Evolutionary conservation across 345 rosid genomes (phyloP).

Genomic region (Euphorbia lathyris): DNA sequence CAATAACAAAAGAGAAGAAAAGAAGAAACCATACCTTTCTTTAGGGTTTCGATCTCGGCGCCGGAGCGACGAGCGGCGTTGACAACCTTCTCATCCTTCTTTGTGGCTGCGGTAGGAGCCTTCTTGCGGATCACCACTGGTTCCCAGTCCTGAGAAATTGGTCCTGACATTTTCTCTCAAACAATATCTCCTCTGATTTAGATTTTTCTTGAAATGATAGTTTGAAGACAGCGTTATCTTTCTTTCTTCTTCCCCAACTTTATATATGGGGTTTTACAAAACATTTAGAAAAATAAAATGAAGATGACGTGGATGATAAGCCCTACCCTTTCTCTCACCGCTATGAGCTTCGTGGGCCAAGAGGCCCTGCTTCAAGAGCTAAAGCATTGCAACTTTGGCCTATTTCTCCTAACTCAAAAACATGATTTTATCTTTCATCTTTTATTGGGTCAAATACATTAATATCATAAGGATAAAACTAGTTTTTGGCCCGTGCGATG

Average conservation of each 20-base stretch:
- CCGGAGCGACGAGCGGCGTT: constrained; percentile 37
- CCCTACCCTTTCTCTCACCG: neutral
- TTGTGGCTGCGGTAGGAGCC: constrained; percentile 34
- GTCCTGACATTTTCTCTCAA: constrained; percentile 20
- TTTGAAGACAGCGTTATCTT: neutral
- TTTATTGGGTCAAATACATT: no score
- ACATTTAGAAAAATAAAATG: no score
- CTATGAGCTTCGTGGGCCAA: neutral
- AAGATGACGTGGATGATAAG: neutral
- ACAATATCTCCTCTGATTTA: neutral
- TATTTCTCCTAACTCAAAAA: neutral
- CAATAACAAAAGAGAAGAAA: neutral
- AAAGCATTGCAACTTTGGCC: neutral
- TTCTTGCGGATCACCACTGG: constrained; percentile 36
- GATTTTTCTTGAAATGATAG: neutral
- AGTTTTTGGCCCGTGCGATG: no score
- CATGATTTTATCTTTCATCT: no score
- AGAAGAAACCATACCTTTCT: constrained; percentile 12
- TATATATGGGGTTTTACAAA: neutral
- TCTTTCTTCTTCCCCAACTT: neutral
- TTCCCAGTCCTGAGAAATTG: constrained; percentile 35
- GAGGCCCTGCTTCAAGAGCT: neutral
- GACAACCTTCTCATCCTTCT: constrained; percentile 33
- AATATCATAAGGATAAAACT: no score
- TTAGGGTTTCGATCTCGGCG: constrained; percentile 31